Base-by-base conservation (phyloP, 2,329 filamentous ascomycete genomes). In the Pseudonectria foliicola region DNA sequence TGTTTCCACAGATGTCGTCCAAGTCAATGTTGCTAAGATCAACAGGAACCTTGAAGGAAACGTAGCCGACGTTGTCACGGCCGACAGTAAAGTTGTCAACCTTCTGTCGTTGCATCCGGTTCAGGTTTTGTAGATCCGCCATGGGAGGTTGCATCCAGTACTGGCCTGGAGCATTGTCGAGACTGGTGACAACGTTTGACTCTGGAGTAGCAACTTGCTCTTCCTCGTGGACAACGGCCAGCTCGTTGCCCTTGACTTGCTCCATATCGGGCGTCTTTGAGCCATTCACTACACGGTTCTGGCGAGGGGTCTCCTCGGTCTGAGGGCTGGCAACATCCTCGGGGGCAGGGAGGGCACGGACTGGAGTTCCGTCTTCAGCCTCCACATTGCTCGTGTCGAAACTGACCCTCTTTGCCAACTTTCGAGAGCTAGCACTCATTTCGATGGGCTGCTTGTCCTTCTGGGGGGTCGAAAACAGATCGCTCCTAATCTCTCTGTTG, bases 81-180 rank as follows among this genome's bases (percentile, higher is more conserved):
- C 92, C 92, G 30, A 96, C 84, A 4, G 76, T 80, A 52, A 96
- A 87, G 49, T 79, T 73, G 7, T 70, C 65, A 15, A 96, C 76
- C 43, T 76, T 78, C 57, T 83, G 77, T 33, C 86, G 79, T 62
- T 95, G 80, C 38, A 85, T 73, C 27, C 83, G 79, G 54, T 82
- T 84, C 83, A 96, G 83, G 43, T 75, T 76, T 55, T 77, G 74
- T 35, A 98, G 73, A 45, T 92, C 81, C 6, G 83, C 77, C 40
- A 81, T 68, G 7, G 75, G 73, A 1, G 92, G 92, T 32, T 71
- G 75, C 74, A 87, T 93, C 82, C 83, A 96, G 64, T 98, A 98
- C 7, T 77, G 69, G 34, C 89, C 90, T 14, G 80, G 74, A 29
- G 74, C 69, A 32, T 63, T 67, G 31, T 73, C 68, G 11, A 57